A percentile compares a stretch with the other conserved stretches of the same genome.
Evolutionary conservation across 768 basidiomycete genomes (phyloP).

Genomic region (Termitomyces sp.): DNA sequence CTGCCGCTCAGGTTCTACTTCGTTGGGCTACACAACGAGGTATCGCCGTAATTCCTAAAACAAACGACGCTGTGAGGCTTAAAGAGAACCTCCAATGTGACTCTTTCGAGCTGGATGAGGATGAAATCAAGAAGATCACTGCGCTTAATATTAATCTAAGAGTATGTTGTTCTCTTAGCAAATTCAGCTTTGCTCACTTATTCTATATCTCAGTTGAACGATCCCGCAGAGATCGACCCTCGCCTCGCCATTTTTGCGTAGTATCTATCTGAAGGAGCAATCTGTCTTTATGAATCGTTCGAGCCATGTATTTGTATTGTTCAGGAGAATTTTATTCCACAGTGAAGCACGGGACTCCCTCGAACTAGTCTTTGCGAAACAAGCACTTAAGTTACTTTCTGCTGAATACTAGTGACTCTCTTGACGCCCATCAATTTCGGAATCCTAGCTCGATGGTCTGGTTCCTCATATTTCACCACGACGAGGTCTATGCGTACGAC

Average conservation of each 20-base stretch:
- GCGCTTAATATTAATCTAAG: conserved; percentile 57
- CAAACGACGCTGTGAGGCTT: conserved; percentile 40
- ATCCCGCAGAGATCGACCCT: conserved; percentile 64
- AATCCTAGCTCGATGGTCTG: conserved; percentile 40
- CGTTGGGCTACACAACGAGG: conserved; percentile 77
- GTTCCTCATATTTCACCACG: conserved; percentile 9
- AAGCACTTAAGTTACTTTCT: no score
- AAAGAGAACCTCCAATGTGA: conserved; percentile 41
- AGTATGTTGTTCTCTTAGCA: conserved; percentile 31
- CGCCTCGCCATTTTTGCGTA: conserved; percentile 69
- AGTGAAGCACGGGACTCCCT: not conserved
- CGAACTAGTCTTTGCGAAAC: not conserved
- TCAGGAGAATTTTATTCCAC: not conserved
- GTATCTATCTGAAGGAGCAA: not conserved
- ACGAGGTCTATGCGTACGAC: conserved; percentile 35
- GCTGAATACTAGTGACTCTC: not conserved
- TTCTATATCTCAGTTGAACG: conserved; percentile 46
- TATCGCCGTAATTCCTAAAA: conserved; percentile 75
- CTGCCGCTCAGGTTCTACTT: conserved; percentile 65
- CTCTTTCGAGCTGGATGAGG: conserved; percentile 45
- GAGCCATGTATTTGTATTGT: conserved; percentile 1
- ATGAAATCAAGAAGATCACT: conserved; percentile 53
- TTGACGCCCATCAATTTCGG: conserved; percentile 56
- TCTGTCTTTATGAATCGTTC: not conserved
- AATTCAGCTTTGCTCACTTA: conserved; percentile 4